Base-by-base conservation (phyloP, 768 basidiomycete species). In the Auricularia cornea region DNA sequence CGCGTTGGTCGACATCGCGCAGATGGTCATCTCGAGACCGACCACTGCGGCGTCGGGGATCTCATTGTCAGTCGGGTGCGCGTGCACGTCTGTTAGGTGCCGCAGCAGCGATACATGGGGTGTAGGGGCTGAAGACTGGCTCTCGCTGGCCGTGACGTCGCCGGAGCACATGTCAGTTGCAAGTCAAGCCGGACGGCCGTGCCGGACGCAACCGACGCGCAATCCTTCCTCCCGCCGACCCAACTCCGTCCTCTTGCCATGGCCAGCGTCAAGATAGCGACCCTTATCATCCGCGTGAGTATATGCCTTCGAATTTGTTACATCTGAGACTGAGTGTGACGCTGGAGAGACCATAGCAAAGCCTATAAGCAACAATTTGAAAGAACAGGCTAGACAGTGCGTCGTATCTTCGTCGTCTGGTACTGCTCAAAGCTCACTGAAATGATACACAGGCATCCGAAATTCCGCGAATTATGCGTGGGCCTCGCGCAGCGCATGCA, bases 71-170 rank as follows among this genome's bases (percentile, higher is more conserved):
- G 91, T 94, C 3, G 95, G 94, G 75, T 98, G 95, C 74, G 92
- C 95, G 68, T 98, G 95, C 0, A 87, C 90, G 71, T 97, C 95
- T 61, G 87, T 81, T 63, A 98, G 77, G 68, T 91, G 91, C 26
- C 73, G 76, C 23, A 91, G 77, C 54, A 93, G 59, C 10, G 54
- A 57, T 2, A 26, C 18, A 57, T 57, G 54, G 20, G 26, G 26
- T 18, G 20, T 6, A 14, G 44, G 44, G 6, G 5, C 20, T 5
- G 44, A 18, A 1, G 20, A 20, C 44, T 48, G 35, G 44, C 10
- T 20, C 12, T 18, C 20, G 10, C 20, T 48, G 1, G 44, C 11
- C 44, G 11, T 48, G 10, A 1, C 0, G 20, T 48, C 44, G 44
- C 20, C 44, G 3, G 44, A 18, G 20, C 44, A 48, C 44, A 48